Evolutionary conservation across 805 yeast species (phyloP), one percentile per base, ranked within the genome.

Genomic region (Cyberlindnera xishuangbannaensis): DNA sequence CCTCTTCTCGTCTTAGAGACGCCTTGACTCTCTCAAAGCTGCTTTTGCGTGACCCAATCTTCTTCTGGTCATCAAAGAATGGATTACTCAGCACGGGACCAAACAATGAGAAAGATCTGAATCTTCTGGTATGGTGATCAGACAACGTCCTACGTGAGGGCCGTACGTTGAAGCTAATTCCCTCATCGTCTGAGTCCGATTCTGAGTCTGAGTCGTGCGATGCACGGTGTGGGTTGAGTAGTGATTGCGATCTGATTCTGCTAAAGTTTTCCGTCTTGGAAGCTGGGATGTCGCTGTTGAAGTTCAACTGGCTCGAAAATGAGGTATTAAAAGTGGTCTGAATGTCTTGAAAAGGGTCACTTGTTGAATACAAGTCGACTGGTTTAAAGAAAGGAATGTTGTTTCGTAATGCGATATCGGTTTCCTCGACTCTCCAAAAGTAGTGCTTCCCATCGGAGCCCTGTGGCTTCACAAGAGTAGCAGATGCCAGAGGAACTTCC

Each of bases 401-500:
- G 11, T 30, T 22, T 25, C 39, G 41, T 6, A 48, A 30, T 18
- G 46, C 55, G 22, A 51, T 40, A 38, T 52, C 56, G 15, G 56
- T 52, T 28, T 50, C 48, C 7, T 42, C 12, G 10, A 52, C 25
- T 30, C 45, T 41, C 56, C 55, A 52, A 14, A 18, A 28, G 21
- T 34, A 44, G 17, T 34, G 37, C 18, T 25, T 12, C n/a, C n/a
- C n/a, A 11, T 28, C 31, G 2, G 27, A 19, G 3, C 21, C 35
- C 3, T 26, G 16, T 4, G 55, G 55, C 33, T 49, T 45, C 4
- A 38, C 43, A 7, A 52, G 40, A 3, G 56, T 40, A n/a, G 47
- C 40, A 4, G 57, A 52, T n/a, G 51, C 51, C 24, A 64, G 36
- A 6, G 72, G 71, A 9, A 66, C 55, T 37, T 67, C 71, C 33